Conservation (phyloP, 306 rosid genomes). For the Vachellia pachyceras region DNA sequence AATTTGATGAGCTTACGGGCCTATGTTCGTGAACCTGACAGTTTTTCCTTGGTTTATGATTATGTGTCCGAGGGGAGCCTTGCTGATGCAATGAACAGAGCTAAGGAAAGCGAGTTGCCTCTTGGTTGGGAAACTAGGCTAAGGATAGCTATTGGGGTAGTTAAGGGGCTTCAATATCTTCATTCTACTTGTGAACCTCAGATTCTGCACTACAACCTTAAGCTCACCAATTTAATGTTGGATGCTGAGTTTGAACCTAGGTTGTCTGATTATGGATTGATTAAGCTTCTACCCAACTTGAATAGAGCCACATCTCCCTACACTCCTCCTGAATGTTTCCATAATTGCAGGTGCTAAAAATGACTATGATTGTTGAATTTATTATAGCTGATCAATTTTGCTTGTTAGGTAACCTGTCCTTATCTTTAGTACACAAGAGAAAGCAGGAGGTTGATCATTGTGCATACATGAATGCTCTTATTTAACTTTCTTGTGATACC, state of each 20-base stretch:
- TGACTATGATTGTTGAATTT: conserved; percentile 20
- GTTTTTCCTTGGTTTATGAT: conserved; percentile 84
- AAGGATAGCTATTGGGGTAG: conserved; percentile 92
- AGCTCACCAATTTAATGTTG: conserved; percentile 88
- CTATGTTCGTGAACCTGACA: conserved; percentile 76
- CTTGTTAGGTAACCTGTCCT: neutral
- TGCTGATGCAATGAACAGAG: conserved; percentile 76
- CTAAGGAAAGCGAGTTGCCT: conserved; percentile 66
- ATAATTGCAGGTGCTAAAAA: conserved; percentile 72
- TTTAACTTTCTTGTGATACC: conserved; percentile 30
- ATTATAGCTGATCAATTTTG: neutral
- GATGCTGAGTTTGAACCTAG: conserved; percentile 89
- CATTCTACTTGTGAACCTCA: conserved; percentile 79
- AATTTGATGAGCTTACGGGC: conserved; percentile 95
- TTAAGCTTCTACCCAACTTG: conserved; percentile 65
- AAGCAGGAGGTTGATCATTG: neutral
- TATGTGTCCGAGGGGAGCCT: conserved; percentile 84
- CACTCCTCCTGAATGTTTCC: conserved; percentile 79
- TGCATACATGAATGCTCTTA: neutral
- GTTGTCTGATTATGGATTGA: conserved; percentile 84
- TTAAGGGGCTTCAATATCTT: conserved; percentile 95
- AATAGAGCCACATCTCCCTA: conserved; percentile 60
- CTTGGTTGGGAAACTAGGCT: conserved; percentile 89
- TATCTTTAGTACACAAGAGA: neutral
- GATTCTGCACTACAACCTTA: conserved; percentile 80